Conservation (phyloP, 441 rosid species). For the Euphorbia schlechtendalii region DNA sequence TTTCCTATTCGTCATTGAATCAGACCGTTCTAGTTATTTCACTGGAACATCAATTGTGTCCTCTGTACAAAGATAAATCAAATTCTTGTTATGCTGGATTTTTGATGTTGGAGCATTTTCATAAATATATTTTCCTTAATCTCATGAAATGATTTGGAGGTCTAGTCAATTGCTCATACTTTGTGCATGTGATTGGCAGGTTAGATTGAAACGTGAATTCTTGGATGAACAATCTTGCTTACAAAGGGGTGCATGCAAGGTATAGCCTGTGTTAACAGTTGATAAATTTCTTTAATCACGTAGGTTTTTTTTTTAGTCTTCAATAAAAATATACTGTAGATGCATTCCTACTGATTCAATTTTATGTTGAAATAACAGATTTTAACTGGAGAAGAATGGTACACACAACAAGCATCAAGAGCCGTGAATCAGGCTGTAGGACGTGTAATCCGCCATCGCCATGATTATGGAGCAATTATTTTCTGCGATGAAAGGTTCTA, state of each 20-base stretch:
- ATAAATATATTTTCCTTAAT: too few relatives aligned
- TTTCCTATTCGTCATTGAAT: background rate
- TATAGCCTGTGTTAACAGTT: slow-evolving; percentile 22
- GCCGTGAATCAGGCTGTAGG: slow-evolving; percentile 99
- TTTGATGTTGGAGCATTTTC: background rate
- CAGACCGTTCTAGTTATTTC: background rate
- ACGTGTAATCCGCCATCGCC: slow-evolving; percentile 93
- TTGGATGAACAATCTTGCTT: slow-evolving; percentile 52
- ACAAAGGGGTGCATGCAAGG: slow-evolving; percentile 46
- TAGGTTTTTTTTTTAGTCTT: slow-evolving; percentile 6
- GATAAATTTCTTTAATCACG: slow-evolving; percentile 9
- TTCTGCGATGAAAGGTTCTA: slow-evolving; percentile 89
- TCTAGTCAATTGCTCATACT: slow-evolving; percentile 13
- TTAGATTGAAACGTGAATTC: slow-evolving; percentile 84
- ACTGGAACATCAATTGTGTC: background rate
- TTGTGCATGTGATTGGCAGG: slow-evolving; percentile 34
- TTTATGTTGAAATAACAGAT: slow-evolving; percentile 34
- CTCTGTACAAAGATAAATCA: background rate
- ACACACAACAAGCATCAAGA: slow-evolving; percentile 84
- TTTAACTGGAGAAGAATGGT: slow-evolving; percentile 87
- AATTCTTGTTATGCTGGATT: background rate
- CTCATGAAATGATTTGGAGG: slow-evolving; percentile 6
- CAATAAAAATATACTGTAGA: background rate
- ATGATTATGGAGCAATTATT: slow-evolving; percentile 93
- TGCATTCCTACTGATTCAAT: slow-evolving; percentile 14